Conservation (phyloP, 139 green algal species). For the Tetraselmis chui region DNA sequence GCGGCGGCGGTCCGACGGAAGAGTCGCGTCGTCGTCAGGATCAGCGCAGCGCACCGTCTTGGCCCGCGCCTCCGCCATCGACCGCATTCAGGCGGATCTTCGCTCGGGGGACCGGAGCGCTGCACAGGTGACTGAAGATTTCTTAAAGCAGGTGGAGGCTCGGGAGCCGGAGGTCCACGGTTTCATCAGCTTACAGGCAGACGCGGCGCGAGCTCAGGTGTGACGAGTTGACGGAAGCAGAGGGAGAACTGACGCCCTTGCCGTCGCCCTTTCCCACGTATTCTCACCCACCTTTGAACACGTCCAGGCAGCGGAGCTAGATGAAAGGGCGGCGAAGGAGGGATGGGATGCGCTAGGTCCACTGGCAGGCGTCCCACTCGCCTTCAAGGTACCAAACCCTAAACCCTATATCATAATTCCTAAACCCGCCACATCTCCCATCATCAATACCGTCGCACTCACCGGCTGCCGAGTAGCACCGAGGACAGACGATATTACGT, state of each 20-base stretch:
- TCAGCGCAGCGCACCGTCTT: too few species aligned
- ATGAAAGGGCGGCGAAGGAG: slow-evolving; percentile 15
- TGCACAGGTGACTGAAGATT: slow-evolving; percentile 39
- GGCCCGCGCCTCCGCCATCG: neutral
- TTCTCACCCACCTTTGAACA: neutral
- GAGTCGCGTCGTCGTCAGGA: too few species aligned
- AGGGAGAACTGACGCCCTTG: too few species aligned
- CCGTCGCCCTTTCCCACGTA: neutral
- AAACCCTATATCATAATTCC: too few species aligned
- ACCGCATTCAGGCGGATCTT: neutral
- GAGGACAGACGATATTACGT: neutral
- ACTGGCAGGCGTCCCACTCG: slow-evolving; percentile 76
- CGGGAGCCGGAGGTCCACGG: slow-evolving; percentile 28
- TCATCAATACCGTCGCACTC: too few species aligned
- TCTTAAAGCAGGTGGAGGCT: slow-evolving; percentile 27
- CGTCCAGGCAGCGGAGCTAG: slow-evolving; percentile 24
- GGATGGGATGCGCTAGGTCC: slow-evolving; percentile 25
- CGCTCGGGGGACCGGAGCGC: slow-evolving; percentile 19
- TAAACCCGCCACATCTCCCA: too few species aligned
- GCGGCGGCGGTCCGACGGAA: too few species aligned
- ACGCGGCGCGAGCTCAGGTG: slow-evolving; percentile 27
- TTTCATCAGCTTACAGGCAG: slow-evolving; percentile 37
- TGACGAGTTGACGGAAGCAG: too few species aligned
- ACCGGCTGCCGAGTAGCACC: neutral
- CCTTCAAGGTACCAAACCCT: slow-evolving; percentile 70